Percentiles rank a stretch among this genome's conserved stretches.
Evolutionary conservation across 2,329 filamentous ascomycete species (phyloP).

Genomic region (Neonectria magnoliae): DNA sequence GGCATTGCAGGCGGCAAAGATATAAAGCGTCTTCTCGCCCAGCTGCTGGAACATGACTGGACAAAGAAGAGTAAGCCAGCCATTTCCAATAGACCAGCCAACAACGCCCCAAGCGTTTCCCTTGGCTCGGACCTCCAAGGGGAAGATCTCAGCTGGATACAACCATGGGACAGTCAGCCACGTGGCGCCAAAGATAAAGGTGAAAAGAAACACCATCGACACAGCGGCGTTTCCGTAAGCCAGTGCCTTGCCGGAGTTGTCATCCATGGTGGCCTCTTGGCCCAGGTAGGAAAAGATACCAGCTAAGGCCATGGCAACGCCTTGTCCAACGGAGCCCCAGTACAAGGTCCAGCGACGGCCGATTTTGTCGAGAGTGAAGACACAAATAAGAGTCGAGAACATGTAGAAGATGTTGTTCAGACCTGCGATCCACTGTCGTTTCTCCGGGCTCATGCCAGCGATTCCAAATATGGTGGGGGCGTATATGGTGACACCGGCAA

Average conservation of each 20-base stretch:
- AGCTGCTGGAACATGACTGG: slow-evolving; percentile 69
- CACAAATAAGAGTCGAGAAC: too few relatives aligned
- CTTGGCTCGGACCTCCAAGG: slow-evolving; percentile 74
- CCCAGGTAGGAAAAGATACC: slow-evolving; percentile 24
- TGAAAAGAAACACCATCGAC: slow-evolving; percentile 73
- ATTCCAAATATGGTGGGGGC: neutral
- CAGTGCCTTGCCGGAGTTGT: slow-evolving; percentile 44
- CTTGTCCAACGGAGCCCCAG: too few relatives aligned
- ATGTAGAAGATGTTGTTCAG: too few relatives aligned
- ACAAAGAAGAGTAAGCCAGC: slow-evolving; percentile 60
- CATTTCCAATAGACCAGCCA: slow-evolving; percentile 80
- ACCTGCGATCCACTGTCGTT: neutral
- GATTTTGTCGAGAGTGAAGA: too few relatives aligned
- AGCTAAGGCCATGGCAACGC: too few relatives aligned
- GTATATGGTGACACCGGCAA: slow-evolving; percentile 41
- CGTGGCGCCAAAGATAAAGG: slow-evolving; percentile 52
- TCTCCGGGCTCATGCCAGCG: neutral
- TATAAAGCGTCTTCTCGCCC: slow-evolving; percentile 40
- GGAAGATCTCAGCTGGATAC: slow-evolving; percentile 79
- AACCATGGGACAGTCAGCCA: slow-evolving; percentile 68
- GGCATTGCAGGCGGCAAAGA: too few relatives aligned
- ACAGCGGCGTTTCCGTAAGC: slow-evolving; percentile 69
- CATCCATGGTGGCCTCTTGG: slow-evolving; percentile 28
- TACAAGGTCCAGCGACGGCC: too few relatives aligned
- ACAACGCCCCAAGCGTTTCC: slow-evolving; percentile 82